Base-by-base conservation (phyloP, 176 grass and related monocot genomes). In the Lolium multiflorum region DNA sequence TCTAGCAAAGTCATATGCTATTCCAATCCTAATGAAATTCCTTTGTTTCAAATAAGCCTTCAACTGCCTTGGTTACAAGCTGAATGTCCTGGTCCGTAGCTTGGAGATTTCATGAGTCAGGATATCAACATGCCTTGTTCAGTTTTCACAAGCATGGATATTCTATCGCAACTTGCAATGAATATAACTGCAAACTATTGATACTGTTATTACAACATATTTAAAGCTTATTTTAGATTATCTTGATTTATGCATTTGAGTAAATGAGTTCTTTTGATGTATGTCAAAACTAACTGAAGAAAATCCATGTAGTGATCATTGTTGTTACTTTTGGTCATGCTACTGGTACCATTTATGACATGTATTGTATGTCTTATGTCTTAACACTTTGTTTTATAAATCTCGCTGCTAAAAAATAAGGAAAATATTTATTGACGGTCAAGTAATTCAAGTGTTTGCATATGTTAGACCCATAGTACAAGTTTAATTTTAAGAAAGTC, bases 231-330 rank as follows among this genome's bases (percentile, higher is more conserved):
- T 35, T 52, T 24, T 39, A 21, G 39, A 55, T 38, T 35, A 41
- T 11, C 47, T 85, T 77, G 54, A 76, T 76, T 64, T 16, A 37
- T 68, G 28, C 9, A 67, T 41, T 20, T 12, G 35, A 83, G 7
- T 83, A 44, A 71, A 72, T 38, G 4, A 84, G 9, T 77, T 51
- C 6, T 48, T 44, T 16, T 76, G 51, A 43, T 84, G 26, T 52
- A 51, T 39, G 58, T 18, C 51, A 14, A 65, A 83, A 28, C 35
- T 25, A 85, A 55, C 31, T 55, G 5, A 77, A 65, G 58, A 84
- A 18, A 64, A 79, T 25, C 22, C 47, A 28, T 17, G 71, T 21
- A 63, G 61, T 44, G 22, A 84, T 54, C 64, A 47, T 35, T 64
- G 24, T 57, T 18, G 12, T 24, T 48, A 74, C 35, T 75, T 66